Percentiles rank a stretch among this genome's conserved stretches.
These are phyloP conservation scores for Ceratocystis smalleyi DNA, from an alignment of 2,329 filamentous ascomycete genomes.

Conservation along the genomic window DNA sequence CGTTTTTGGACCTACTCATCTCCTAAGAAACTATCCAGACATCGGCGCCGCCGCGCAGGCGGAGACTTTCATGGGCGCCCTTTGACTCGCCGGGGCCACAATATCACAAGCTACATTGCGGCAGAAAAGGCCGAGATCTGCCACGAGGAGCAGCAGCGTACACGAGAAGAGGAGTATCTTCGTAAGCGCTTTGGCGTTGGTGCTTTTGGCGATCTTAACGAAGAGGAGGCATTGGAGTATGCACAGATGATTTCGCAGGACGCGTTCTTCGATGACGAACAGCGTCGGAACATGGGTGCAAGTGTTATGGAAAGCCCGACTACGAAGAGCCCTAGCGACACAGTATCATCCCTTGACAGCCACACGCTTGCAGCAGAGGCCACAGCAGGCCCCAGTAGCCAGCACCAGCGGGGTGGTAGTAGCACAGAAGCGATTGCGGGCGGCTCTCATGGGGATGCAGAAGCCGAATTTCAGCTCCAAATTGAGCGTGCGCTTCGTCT, in stretches of 20 bases:
- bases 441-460: slow-evolving; percentile 20
- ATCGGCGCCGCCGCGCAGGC: slow-evolving; percentile 63
- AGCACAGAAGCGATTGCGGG: neutral
- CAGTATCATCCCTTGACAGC: slow-evolving; percentile 33
- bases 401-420: neutral
- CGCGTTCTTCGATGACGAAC: slow-evolving; percentile 40
- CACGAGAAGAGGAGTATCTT: slow-evolving; percentile 53
- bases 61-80: slow-evolving; percentile 40
- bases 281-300: slow-evolving; percentile 27
- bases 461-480: slow-evolving; percentile 44
- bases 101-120: slow-evolving; percentile 63
- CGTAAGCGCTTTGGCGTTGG: slow-evolving; percentile 73
- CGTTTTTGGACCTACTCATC: slow-evolving; percentile 93
- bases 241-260: slow-evolving; percentile 53
- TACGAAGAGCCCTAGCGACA: slow-evolving; percentile 32
- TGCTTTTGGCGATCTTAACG: slow-evolving; percentile 45
- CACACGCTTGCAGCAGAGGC: slow-evolving; percentile 25
- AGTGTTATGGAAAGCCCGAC: neutral
- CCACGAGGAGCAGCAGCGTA: slow-evolving; percentile 50
- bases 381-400: neutral
- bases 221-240: slow-evolving; percentile 49
- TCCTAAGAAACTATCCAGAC: slow-evolving; percentile 56
- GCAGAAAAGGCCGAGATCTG: slow-evolving; percentile 73
- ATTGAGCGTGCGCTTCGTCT: slow-evolving; percentile 48
- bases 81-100: slow-evolving; percentile 39